Evolutionary conservation across 2,329 filamentous ascomycete species (phyloP).

Genomic region (Chaetothyriales sp.): DNA sequence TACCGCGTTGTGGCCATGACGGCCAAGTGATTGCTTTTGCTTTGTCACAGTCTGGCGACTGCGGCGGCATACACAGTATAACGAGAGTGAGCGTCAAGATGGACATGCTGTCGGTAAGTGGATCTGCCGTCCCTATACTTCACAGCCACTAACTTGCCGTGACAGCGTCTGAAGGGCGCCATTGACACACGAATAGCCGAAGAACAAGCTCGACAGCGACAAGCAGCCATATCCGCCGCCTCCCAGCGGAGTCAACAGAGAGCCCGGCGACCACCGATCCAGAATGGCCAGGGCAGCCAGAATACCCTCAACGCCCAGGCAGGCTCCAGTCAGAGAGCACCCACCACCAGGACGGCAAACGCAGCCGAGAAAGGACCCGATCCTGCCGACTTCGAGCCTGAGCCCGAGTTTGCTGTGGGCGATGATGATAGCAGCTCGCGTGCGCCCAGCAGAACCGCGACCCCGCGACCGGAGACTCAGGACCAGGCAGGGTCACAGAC

Average conservation of each 20-base stretch:
- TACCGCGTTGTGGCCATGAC: too few relatives aligned
- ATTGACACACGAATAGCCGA: constrained; percentile 81
- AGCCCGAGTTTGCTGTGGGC: constrained; percentile 72
- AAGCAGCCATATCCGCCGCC: constrained; percentile 25
- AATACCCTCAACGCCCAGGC: constrained; percentile 18
- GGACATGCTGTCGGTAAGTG: not conserved
- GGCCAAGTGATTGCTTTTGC: too few relatives aligned
- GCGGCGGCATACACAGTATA: not conserved
- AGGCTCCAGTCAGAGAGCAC: constrained; percentile 21
- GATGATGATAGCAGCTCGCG: constrained; percentile 59
- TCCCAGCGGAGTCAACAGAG: constrained; percentile 26
- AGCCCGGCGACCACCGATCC: constrained; percentile 29
- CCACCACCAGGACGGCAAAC: constrained; percentile 26
- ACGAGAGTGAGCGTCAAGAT: not conserved
- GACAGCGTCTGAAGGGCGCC: constrained; percentile 63
- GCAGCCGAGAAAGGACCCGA: constrained; percentile 50
- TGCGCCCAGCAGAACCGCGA: constrained; percentile 45
- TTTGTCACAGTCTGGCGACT: not conserved
- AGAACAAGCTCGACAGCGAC: constrained; percentile 68
- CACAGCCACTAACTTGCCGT: constrained; percentile 1
- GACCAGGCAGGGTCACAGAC: constrained; percentile 8
- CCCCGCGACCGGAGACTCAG: constrained; percentile 38
- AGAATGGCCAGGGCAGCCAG: constrained; percentile 19
- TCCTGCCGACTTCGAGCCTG: constrained; percentile 57
- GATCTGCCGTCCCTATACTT: not conserved